Percentiles rank a stretch among this genome's conserved stretches.
Evolutionary conservation across 169 alveolate genomes (phyloP).

Genomic region (Toxoplasma gondii): DNA sequence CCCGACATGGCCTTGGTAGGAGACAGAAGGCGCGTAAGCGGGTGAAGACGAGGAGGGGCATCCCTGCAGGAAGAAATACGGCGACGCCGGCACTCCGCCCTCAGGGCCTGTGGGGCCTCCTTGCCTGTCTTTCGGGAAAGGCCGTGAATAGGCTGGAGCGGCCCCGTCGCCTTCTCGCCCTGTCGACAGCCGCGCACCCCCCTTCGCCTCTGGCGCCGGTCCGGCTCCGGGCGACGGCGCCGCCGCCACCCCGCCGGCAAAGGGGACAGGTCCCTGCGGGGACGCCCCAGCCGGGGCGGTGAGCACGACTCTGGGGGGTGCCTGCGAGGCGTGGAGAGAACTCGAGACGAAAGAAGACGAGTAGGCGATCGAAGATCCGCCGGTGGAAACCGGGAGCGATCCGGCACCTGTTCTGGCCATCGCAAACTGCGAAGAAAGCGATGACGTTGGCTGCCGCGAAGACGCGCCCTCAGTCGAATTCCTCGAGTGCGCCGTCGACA

Average conservation of each 20-base stretch:
- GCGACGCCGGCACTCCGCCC: background rate
- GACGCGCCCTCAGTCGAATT: background rate
- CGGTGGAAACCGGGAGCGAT: background rate
- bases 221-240: background rate
- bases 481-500: background rate
- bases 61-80: background rate
- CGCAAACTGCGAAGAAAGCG: background rate
- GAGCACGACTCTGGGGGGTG: background rate
- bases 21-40: background rate
- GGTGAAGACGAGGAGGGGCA: background rate
- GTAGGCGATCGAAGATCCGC: background rate
- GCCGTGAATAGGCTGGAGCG: background rate
- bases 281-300: background rate
- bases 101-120: background rate
- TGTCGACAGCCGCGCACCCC: background rate
- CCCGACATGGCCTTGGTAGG: background rate
- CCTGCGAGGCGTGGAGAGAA: background rate
- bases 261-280: background rate
- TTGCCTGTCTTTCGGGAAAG: background rate
- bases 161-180: background rate
- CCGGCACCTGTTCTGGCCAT: background rate
- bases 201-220: background rate
- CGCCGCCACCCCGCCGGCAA: background rate
- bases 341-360: background rate
- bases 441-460: background rate